Percentiles rank a stretch among this genome's conserved stretches.
These are phyloP conservation scores for Boletellus ananas DNA, from an alignment of 768 basidiomycete species.

Conservation along the genomic window DNA sequence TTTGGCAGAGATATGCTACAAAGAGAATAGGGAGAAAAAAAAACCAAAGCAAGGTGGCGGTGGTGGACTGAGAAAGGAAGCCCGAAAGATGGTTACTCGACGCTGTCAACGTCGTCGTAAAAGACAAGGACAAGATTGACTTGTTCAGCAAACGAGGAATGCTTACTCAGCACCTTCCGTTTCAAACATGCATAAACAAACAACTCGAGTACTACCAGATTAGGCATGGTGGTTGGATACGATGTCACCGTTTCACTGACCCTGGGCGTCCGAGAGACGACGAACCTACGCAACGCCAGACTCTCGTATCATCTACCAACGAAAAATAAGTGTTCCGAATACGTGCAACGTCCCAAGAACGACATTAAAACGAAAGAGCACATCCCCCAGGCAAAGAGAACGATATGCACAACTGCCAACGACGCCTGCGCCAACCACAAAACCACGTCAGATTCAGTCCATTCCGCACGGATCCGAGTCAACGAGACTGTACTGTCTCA, in stretches of 20 bases:
- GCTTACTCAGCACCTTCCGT: slow-evolving; percentile 16
- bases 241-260: too few species aligned
- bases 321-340: not conserved
- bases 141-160: too few species aligned
- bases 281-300: too few species aligned
- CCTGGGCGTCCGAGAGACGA: not conserved
- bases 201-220: not conserved
- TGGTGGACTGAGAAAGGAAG: not conserved
- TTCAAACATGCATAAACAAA: slow-evolving; percentile 22
- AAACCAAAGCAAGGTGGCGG: not conserved
- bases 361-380: not conserved
- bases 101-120: slow-evolving; percentile 11
- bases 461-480: slow-evolving; percentile 26
- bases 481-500: slow-evolving; percentile 80
- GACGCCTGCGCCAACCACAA: not conserved
- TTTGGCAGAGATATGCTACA: slow-evolving; percentile 8
- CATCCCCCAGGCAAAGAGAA: not conserved
- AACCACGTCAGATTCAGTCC: slow-evolving; percentile 22
- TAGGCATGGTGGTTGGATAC: too few species aligned
- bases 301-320: not conserved
- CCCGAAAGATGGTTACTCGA: slow-evolving; percentile 1
- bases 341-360: slow-evolving; percentile 3
- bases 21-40: not conserved
- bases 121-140: not conserved
- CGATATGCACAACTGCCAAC: not conserved